Base-by-base conservation (phyloP, 2,329 filamentous ascomycete genomes). In the Paramyrothecium sp. region DNA sequence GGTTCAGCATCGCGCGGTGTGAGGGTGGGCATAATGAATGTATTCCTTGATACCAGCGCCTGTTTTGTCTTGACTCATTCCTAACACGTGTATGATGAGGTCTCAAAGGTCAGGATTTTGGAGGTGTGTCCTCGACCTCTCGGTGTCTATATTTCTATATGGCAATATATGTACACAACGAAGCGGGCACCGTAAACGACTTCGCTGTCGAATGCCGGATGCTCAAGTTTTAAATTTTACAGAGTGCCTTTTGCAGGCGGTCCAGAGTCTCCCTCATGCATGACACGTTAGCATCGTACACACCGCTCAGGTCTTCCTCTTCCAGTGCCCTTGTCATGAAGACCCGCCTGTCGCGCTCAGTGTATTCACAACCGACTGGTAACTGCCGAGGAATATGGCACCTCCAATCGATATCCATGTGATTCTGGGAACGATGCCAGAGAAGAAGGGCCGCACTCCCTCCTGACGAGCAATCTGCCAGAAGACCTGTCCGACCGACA, bases 331-430 rank as follows among this genome's bases (percentile, higher is more conserved):
- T 12, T 30, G n/a, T 44, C 38, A 44, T 44, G n/a, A 44, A 16
- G 38, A 12, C 38, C 4, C 13, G n/a, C n/a, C n/a, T 4, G 3
- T 51, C 3, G 51, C 59, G 17, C 59, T 81, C 65, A 96, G 73
- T 33, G 86, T 78, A 76, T 97, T 97, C 65, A 88, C 89, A 21
- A 88, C 89, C 86, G 88, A 95, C 73, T 97, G 92, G 73, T 97
- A 97, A 67, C 90, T 94, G 1, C 94, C 95, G 68, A 98, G 73
- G 77, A 99, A 99, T 34, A 99, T 92, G 12, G 94, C 92, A 2
- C 95, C 95, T 3, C 95, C 95, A 56, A 91, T 89, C 64, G 91
- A 95, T 70, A 99, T 99, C 93, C 95, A 98, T 60, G 91, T 89
- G 11, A 97, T 88, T 54, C 95, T 81, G 2, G 95, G 95, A 17